Evolutionary conservation across 495 filamentous ascomycete genomes (phyloP).

Genomic region (Aspergillus kassunensis): DNA sequence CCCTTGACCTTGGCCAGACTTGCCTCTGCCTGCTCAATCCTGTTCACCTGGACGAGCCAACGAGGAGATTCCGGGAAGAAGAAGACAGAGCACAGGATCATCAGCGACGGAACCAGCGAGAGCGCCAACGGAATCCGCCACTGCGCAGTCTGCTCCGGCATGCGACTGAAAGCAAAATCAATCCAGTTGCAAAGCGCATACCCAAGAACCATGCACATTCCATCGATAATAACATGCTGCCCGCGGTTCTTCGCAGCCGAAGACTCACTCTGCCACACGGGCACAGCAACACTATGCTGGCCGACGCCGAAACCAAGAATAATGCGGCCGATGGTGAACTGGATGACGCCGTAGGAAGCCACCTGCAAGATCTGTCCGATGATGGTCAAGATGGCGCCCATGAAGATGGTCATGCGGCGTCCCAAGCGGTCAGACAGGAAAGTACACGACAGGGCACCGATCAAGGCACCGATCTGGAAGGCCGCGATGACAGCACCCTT

Average conservation of each 20-base stretch:
- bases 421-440: constrained; percentile 46
- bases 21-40: constrained; percentile 26
- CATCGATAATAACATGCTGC: constrained; percentile 43
- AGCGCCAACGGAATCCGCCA: constrained; percentile 49
- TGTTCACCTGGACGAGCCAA: constrained; percentile 36
- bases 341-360: constrained; percentile 35
- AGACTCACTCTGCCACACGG: constrained; percentile 47
- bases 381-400: constrained; percentile 45
- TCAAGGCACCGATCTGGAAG: constrained; percentile 41
- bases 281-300: constrained; percentile 54
- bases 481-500: constrained; percentile 41
- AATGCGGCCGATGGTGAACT: constrained; percentile 41
- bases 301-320: constrained; percentile 58
- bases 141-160: constrained; percentile 30
- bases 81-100: constrained; percentile 36
- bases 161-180: constrained; percentile 50
- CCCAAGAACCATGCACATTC: constrained; percentile 54
- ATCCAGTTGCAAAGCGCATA: constrained; percentile 64
- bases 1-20: constrained; percentile 34
- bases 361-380: constrained; percentile 49
- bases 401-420: constrained; percentile 50
- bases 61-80: constrained; percentile 52
- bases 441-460: constrained; percentile 38
- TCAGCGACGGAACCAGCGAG: constrained; percentile 46
- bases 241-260: constrained; percentile 36